Evolutionary conservation across 257 asterid species (phyloP), one percentile per base, ranked within the genome.

Genomic region (Agastache rugosa): DNA sequence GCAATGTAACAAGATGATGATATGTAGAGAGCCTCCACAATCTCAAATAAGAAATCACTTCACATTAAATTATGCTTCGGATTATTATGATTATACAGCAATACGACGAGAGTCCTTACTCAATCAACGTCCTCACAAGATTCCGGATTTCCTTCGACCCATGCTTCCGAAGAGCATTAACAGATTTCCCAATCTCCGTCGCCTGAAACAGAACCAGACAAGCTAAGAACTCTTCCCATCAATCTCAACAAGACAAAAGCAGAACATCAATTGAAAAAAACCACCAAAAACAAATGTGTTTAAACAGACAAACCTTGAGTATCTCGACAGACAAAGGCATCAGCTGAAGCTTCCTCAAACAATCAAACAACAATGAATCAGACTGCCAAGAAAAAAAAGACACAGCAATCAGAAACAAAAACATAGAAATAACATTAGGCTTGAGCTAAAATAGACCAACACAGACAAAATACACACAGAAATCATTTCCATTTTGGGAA

Each of bases 321-420:
- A 78, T 87, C 83, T 91, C 98, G 79, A 91, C 92, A 20, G 93
- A 80, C 75, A 93, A 78, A 79, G 72, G 86, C 95, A 85, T 87
- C 48, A 91, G 79, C 80, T 93, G 96, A 71, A 93, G 92, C 92
- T 85, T 83, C 84, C 92, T 88, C 82, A 93, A 78, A 11, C 89
- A 91, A 67, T 89, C 96, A 73, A 72, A 83, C 83, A 93, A 67
- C 69, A 61, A 22, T 19, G 84, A 35, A 73, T 76, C 93, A 70
- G 97, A 75, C 96, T 87, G 96, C 51, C 63, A 77, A 55, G 42
- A 50, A 22, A 79, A 17, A 39, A 77, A 17, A n/a, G 3, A 68
- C 41, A 11, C 11, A 59, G 78, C 50, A 61, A 67, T 56, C 71
- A 69, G 66, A 67, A 41, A 8, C 16, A 14, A 50, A 31, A 64